Conservation (phyloP, 345 rosid species). For the Citrus cavaleriei region DNA sequence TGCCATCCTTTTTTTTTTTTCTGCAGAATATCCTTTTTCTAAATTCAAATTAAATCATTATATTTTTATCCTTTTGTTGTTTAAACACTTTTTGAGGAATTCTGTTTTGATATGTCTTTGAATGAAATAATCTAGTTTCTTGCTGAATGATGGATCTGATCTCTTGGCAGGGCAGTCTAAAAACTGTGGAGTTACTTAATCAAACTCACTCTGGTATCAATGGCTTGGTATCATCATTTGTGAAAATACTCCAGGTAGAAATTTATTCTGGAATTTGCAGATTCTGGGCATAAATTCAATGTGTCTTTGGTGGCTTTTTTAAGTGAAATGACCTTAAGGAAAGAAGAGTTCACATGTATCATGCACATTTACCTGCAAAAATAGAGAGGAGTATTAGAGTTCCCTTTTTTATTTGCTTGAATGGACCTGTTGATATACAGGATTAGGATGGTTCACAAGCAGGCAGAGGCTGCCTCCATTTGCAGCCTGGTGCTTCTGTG, state of each 20-base stretch:
- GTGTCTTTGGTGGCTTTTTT: too few species aligned
- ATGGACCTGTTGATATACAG: neutral
- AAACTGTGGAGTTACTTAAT: constrained; percentile 44
- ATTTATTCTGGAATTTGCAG: neutral
- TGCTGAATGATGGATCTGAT: constrained; percentile 31
- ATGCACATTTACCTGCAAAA: neutral
- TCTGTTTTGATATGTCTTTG: neutral
- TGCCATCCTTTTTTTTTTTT: neutral
- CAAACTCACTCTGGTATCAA: constrained; percentile 58
- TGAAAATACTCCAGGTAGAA: constrained; percentile 68
- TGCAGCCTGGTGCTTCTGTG: neutral
- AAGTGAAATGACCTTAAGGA: neutral
- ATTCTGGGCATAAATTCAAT: neutral
- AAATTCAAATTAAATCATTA: neutral
- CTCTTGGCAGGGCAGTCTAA: constrained; percentile 84
- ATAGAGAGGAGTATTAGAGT: neutral
- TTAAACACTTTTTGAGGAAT: neutral
- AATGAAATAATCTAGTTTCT: neutral
- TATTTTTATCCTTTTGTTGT: neutral
- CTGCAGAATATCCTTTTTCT: neutral
- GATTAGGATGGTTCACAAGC: neutral
- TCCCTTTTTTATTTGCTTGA: neutral
- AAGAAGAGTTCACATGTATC: neutral
- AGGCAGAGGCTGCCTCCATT: neutral
- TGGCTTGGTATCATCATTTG: constrained; percentile 78